Evolutionary conservation across 495 filamentous ascomycete species (phyloP).

Genomic region (Neurospora intermedia): DNA sequence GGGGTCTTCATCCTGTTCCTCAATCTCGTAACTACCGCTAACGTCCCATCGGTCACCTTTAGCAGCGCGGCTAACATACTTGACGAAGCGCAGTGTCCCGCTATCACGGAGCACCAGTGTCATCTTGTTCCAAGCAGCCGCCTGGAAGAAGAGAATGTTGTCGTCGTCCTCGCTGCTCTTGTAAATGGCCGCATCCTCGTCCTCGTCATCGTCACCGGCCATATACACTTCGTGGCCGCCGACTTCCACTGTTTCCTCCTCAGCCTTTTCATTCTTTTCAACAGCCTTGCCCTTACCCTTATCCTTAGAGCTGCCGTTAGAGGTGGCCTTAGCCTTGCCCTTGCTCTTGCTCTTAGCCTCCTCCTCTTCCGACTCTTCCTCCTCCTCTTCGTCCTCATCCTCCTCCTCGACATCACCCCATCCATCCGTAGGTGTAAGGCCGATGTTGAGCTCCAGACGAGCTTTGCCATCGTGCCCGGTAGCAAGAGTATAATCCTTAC

Average conservation of each 20-base stretch:
- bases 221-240: slow-evolving; percentile 91
- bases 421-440: slow-evolving; percentile 67
- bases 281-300: slow-evolving; percentile 16
- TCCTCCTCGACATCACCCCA: slow-evolving; percentile 70
- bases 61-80: slow-evolving; percentile 78
- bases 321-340: slow-evolving; percentile 36
- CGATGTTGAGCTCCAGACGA: slow-evolving; percentile 76
- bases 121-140: slow-evolving; percentile 81
- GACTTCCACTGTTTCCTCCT: slow-evolving; percentile 41
- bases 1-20: slow-evolving; percentile 30
- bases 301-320: slow-evolving; percentile 21
- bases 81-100: slow-evolving; percentile 83
- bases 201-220: slow-evolving; percentile 68
- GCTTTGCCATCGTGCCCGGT: slow-evolving; percentile 72
- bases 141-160: slow-evolving; percentile 80
- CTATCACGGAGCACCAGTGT: slow-evolving; percentile 80
- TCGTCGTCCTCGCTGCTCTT: slow-evolving; percentile 73
- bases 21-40: slow-evolving; percentile 54
- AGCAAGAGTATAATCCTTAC: slow-evolving; percentile 85
- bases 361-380: slow-evolving; percentile 24
- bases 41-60: slow-evolving; percentile 92
- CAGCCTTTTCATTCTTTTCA: slow-evolving; percentile 11
- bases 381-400: slow-evolving; percentile 33
- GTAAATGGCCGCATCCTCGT: slow-evolving; percentile 80
- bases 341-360: slow-evolving; percentile 36